Evolutionary conservation across 176 grass and related monocot genomes (phyloP), one percentile per base, ranked within the genome.

Genomic region (Hordeum marinum): DNA sequence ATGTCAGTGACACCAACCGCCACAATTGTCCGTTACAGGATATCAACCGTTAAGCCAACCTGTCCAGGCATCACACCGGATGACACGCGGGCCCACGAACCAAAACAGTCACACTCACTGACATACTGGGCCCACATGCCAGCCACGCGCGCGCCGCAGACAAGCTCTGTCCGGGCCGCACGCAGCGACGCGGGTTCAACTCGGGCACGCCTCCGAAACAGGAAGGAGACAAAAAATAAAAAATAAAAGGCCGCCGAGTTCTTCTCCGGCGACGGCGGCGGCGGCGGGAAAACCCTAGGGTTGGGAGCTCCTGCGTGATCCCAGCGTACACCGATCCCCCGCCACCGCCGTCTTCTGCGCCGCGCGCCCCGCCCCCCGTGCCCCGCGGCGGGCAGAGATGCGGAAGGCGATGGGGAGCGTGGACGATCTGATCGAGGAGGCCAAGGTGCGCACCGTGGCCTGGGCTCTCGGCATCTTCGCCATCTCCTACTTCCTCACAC

Each of bases 401-500:
- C 80, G 37, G 94, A 88, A 70, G 86, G 66, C 90, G 84, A 96
- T 99, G 91, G 84, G 83, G 84, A 92, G 86, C 67, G 66, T 99
- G 78, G 93, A 92, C 41, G 96, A 99, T 96, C 90, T 99, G 88
- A 92, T 99, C 73, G 96, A 99, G 86, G 96, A 99, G 91, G 90
- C 70, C 7, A 99, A 96, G 90, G 64, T 88, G 72, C 96, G 96
- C 42, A 94, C 96, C 52, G 85, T 96, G 15, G 90, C 80, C 45
- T 99, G 96, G 96, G 96, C 78, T 29, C 86, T 99, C 79, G 91
- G 96, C 91, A 64, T 93, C 86, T 99, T 96, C 80, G 88, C 91
- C 78, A 82, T 99, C 88, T 86, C 88, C 83, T 99, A 96, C 90
- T 80, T 94, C 81, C 85, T 99, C 75, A 89, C 96, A 20, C 93